phyloP scores from a whole-genome alignment of 1,284 basidiomycete genomes.

The Ganoderma sinense region DNA sequence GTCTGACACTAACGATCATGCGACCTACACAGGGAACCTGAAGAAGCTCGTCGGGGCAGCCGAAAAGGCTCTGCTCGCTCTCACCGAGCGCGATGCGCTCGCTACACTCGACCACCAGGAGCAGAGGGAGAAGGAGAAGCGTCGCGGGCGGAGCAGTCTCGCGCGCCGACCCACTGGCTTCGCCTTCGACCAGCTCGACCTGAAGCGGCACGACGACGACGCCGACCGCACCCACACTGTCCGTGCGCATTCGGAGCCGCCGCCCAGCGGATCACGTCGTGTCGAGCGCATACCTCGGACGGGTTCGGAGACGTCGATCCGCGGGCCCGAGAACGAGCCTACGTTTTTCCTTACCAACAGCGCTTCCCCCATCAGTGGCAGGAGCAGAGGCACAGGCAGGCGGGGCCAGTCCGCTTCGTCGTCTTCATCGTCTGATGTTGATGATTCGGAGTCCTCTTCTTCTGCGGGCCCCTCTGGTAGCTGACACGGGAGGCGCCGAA shows the following conservation, averaged over 20 bases:
- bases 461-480: background rate
- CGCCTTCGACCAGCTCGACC: background rate
- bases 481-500: background rate
- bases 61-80: constrained; percentile 46
- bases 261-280: background rate
- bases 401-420: background rate
- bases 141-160: background rate
- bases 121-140: background rate
- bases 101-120: constrained; percentile 14
- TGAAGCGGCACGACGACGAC: background rate
- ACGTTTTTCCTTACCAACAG: background rate
- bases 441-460: background rate
- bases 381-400: background rate
- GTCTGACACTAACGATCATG: background rate
- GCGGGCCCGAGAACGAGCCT: background rate
- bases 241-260: constrained; percentile 1
- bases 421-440: background rate
- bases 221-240: background rate
- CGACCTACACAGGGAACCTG: constrained; percentile 43
- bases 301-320: background rate
- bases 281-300: background rate
- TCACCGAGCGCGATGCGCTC: constrained; percentile 47
- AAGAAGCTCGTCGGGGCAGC: constrained; percentile 51
- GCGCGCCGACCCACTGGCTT: background rate
- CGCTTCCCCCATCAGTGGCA: background rate